Conservation (phyloP, 495 filamentous ascomycete species). For the Tuber calosporum region DNA sequence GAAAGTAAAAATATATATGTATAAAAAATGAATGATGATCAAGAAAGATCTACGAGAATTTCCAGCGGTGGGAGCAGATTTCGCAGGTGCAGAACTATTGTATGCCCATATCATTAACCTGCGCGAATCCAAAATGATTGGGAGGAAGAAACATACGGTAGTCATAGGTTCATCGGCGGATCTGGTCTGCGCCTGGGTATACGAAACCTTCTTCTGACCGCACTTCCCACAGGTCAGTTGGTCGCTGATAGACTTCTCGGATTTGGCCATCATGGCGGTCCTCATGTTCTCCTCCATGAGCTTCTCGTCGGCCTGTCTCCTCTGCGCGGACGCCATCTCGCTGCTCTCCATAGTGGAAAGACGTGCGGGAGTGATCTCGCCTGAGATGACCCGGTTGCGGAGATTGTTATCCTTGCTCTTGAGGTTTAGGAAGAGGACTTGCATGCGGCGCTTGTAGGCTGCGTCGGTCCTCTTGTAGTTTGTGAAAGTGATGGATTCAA, state of each 20-base stretch:
- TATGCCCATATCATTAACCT: background rate
- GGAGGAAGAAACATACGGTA: slow-evolving; percentile 44
- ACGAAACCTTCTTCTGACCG: slow-evolving; percentile 83
- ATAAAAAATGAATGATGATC: background rate
- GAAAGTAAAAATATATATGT: background rate
- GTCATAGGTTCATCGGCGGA: slow-evolving; percentile 90
- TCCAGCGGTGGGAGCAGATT: slow-evolving; percentile 69
- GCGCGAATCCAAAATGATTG: background rate
- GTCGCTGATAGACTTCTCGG: slow-evolving; percentile 77
- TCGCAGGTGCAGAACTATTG: slow-evolving; percentile 62
- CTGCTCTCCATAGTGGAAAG: slow-evolving; percentile 61
- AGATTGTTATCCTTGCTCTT: slow-evolving; percentile 85
- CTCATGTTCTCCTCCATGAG: slow-evolving; percentile 88
- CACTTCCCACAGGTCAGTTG: slow-evolving; percentile 83
- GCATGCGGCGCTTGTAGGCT: slow-evolving; percentile 75
- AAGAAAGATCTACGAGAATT: slow-evolving; percentile 43
- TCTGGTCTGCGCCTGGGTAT: slow-evolving; percentile 91
- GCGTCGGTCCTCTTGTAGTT: slow-evolving; percentile 58
- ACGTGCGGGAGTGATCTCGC: slow-evolving; percentile 59
- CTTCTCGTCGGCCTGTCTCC: slow-evolving; percentile 57
- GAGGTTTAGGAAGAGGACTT: slow-evolving; percentile 84
- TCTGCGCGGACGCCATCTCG: slow-evolving; percentile 70
- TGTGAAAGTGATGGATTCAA: slow-evolving; percentile 66
- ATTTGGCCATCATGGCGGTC: slow-evolving; percentile 84
- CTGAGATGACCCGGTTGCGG: slow-evolving; percentile 63